Conservation (phyloP, 768 basidiomycete species). For the Pleurotus djamor region DNA sequence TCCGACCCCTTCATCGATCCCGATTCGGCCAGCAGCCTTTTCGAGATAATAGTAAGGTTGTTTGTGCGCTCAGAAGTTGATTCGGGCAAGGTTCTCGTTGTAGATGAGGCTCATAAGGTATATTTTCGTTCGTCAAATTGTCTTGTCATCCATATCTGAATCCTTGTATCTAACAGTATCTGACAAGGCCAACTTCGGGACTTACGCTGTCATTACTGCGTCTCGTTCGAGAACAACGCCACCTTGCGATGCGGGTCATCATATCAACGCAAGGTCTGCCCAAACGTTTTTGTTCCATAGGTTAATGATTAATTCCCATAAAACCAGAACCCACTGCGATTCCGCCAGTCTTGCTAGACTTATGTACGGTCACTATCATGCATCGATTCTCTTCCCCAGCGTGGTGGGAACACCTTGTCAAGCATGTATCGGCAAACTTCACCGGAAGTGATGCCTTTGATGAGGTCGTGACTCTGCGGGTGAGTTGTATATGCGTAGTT, state of each 20-base stretch:
- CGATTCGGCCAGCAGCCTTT: constrained; percentile 63
- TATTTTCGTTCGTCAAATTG: constrained; percentile 1
- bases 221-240: constrained; percentile 67
- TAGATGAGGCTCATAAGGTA: constrained; percentile 79
- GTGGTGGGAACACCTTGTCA: constrained; percentile 71
- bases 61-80: constrained; percentile 60
- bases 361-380: constrained; percentile 63
- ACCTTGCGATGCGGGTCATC: constrained; percentile 68
- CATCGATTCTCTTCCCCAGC: constrained; percentile 76
- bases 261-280: constrained; percentile 70
- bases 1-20: constrained; percentile 76
- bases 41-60: constrained; percentile 64
- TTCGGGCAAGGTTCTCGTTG: constrained; percentile 67
- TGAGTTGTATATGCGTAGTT: constrained; percentile 19
- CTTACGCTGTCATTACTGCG: constrained; percentile 57
- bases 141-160: not conserved
- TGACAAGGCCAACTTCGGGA: constrained; percentile 48
- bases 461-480: constrained; percentile 62
- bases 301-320: constrained; percentile 19
- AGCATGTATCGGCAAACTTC: constrained; percentile 67
- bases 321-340: constrained; percentile 82
- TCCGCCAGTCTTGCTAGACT: constrained; percentile 62
- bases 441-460: constrained; percentile 61
- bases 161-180: constrained; percentile 41
- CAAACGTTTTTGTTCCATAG: not conserved